Evolutionary conservation across 2,329 filamentous ascomycete species (phyloP), one percentile per base, ranked within the genome.

Genomic region (Proliferodiscus dingleyae): DNA sequence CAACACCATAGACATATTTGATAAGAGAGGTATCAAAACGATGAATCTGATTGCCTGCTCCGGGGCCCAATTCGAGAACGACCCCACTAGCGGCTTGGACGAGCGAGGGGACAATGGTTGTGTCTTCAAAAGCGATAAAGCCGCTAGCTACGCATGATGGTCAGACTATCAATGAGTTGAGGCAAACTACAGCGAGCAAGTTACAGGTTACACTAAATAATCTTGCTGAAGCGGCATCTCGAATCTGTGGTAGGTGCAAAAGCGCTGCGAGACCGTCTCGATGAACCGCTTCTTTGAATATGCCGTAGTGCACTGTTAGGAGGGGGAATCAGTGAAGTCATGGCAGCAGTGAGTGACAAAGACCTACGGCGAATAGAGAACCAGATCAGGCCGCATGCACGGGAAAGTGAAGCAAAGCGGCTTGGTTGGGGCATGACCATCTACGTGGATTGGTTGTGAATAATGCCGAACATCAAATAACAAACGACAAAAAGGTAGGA

Each of bases 1-100:
- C 71, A 37, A 73, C 56, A 28, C 62, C 69, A 48, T 69, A 69
- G 13, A 71, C 41, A 19, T 52, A 54, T 1, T 59, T 54, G 15
- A 73, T 52, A 15, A 54, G 52, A 15, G 53, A 51, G 6, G 53
- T 15, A 52, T 68, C 60, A 49, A 62, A 71, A 24, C 64, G 62
- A 18, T 62, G 61, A 10, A 72, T 62, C 50, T 72, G 69, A 49
- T 69, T 72, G 23, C 70, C 71, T 34, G 63, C 50, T 3, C 69
- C 69, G 3, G 70, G 68, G 16, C 70, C 71, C 1, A 72, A 61
- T 47, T 74, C 71, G 26, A 73, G 65, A 37, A 72, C 57, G 5
- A 59, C 49, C 24, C 71, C 70, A 5, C 22, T 21, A 16, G 63
- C 63, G 26, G 60, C 42, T 9, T 29, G 39, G 9, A 62, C 22